Percentiles rank a stretch among this genome's conserved stretches.
These are phyloP conservation scores for Scedosporium boydii DNA, from an alignment of 2,329 filamentous ascomycete genomes.

Conservation along the genomic window DNA sequence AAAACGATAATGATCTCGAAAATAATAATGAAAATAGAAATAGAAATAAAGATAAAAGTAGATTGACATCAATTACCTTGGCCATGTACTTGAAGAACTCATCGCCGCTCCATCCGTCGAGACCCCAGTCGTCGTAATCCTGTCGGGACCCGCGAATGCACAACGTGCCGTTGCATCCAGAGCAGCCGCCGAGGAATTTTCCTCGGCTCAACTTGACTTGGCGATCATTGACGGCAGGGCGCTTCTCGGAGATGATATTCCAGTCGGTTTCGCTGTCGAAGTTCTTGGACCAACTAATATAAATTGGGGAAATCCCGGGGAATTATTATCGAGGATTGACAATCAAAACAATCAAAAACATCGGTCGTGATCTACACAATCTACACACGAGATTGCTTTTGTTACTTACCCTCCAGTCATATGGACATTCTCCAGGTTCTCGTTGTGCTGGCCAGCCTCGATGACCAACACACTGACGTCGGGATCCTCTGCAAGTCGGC, in stretches of 20 bases:
- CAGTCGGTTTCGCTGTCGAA: constrained; percentile 40
- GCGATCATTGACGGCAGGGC: constrained; percentile 26
- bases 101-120: too few species aligned
- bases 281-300: constrained; percentile 29
- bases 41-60: neutral
- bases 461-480: constrained; percentile 16
- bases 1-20: too few species aligned
- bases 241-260: constrained; percentile 35
- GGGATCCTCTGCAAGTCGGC: constrained; percentile 16
- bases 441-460: constrained; percentile 19
- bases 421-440: constrained; percentile 36
- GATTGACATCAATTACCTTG: constrained; percentile 14
- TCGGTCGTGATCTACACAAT: too few species aligned
- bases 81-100: too few species aligned
- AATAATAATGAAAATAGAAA: too few species aligned
- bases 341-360: too few species aligned
- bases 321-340: too few species aligned
- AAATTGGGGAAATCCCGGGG: neutral
- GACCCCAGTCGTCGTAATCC: constrained; percentile 25
- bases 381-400: too few species aligned
- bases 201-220: constrained; percentile 38
- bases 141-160: constrained; percentile 38
- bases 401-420: constrained; percentile 36
- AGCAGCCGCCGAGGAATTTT: constrained; percentile 38
- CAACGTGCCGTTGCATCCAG: constrained; percentile 39